A percentile compares a stretch with the other conserved stretches of the same genome.
Conservation (phyloP, 805 yeast genomes). For the Tetrapisispora nanseiensis region DNA sequence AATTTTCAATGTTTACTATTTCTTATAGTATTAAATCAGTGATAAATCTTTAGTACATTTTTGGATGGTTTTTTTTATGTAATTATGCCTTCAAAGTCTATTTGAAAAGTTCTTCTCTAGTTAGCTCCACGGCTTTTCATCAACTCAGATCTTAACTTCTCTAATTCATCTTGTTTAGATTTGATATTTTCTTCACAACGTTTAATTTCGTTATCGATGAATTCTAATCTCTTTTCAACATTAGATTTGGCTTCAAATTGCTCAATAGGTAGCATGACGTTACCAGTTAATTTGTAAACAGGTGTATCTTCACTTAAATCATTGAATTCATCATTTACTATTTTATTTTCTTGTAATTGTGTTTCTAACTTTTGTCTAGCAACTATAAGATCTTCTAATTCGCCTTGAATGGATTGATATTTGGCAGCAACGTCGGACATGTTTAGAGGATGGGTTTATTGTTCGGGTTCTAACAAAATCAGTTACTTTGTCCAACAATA, state of each 20-base stretch:
- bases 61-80: neutral
- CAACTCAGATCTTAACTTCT: conserved; percentile 46
- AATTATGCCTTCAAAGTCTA: neutral
- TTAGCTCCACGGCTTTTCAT: conserved; percentile 17
- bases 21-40: no score
- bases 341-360: conserved; percentile 86
- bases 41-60: no score
- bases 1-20: no score
- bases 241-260: conserved; percentile 70
- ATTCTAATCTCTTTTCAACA: conserved; percentile 83
- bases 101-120: no score
- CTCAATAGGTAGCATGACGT: conserved; percentile 85
- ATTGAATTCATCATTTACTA: conserved; percentile 75
- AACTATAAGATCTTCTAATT: conserved; percentile 44
- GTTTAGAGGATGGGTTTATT: neutral
- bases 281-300: conserved; percentile 84
- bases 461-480: no score
- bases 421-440: conserved; percentile 15
- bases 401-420: conserved; percentile 37
- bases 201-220: conserved; percentile 66
- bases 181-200: conserved; percentile 67
- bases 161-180: conserved; percentile 44
- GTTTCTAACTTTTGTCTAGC: conserved; percentile 86
- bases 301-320: conserved; percentile 56
- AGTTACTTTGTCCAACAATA: no score